Percentiles rank a stretch among this genome's conserved stretches.
Evolutionary conservation across 306 rosid genomes (phyloP).

Genomic region (Citrullus amarus): DNA sequence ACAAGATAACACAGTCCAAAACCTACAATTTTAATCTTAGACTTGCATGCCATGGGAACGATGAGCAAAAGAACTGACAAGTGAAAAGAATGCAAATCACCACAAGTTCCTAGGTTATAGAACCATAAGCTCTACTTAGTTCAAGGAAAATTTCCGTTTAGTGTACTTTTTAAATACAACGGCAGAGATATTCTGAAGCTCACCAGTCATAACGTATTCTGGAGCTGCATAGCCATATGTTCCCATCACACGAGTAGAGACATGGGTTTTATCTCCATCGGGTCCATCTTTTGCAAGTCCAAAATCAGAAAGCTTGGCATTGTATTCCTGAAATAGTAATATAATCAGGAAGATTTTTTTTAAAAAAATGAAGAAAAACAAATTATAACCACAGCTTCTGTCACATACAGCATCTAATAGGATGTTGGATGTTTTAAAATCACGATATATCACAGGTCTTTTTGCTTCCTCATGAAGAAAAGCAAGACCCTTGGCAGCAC

Average conservation of each 20-base stretch:
- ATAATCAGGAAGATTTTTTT: slow-evolving; percentile 17
- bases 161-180: background rate
- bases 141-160: too few relatives aligned
- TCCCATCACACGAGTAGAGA: slow-evolving; percentile 98
- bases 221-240: slow-evolving; percentile 98
- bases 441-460: slow-evolving; percentile 87
- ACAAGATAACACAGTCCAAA: background rate
- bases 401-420: slow-evolving; percentile 87
- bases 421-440: slow-evolving; percentile 93
- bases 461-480: slow-evolving; percentile 98
- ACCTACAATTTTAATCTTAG: background rate
- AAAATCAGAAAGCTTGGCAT: slow-evolving; percentile 93
- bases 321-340: slow-evolving; percentile 58
- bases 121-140: background rate
- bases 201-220: slow-evolving; percentile 97
- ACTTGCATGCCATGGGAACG: background rate
- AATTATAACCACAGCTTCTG: slow-evolving; percentile 1
- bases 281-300: slow-evolving; percentile 99
- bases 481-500: slow-evolving; percentile 96
- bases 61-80: background rate
- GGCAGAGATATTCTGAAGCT: slow-evolving; percentile 4
- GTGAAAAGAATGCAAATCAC: background rate
- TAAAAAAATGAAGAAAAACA: slow-evolving; percentile 6
- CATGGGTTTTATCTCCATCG: slow-evolving; percentile 94
- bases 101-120: background rate